phyloP scores from a whole-genome alignment of 2,329 filamentous ascomycete genomes.

The Claviceps pazoutovae region DNA sequence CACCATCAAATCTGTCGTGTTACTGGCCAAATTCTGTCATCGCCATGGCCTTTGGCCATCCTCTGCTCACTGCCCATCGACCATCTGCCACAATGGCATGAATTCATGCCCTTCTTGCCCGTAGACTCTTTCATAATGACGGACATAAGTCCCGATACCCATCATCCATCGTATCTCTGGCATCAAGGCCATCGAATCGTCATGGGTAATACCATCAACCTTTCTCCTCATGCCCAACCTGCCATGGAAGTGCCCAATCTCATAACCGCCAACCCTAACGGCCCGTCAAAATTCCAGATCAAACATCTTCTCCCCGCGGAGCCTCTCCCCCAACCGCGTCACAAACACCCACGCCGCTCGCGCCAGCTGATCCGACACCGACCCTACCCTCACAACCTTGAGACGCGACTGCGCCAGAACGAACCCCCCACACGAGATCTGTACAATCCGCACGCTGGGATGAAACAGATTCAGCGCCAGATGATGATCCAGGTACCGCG shows the following conservation, averaged over 20 bases:
- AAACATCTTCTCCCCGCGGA: conserved; percentile 13
- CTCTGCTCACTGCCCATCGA: too few species aligned
- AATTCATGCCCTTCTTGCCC: too few species aligned
- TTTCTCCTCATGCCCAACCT: not conserved
- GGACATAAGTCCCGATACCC: too few species aligned
- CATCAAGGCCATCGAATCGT: too few species aligned
- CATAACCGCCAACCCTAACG: not conserved
- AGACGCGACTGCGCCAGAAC: conserved; percentile 37
- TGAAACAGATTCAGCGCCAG: conserved; percentile 42
- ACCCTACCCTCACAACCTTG: conserved; percentile 27
- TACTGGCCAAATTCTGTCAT: too few species aligned
- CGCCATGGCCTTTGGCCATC: too few species aligned
- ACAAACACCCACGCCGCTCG: conserved; percentile 25
- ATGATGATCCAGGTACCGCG: conserved; percentile 35
- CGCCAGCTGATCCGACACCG: conserved; percentile 17
- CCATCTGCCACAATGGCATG: too few species aligned
- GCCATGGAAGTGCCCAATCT: too few species aligned
- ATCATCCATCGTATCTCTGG: too few species aligned
- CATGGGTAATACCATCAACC: not conserved
- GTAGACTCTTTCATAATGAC: too few species aligned
- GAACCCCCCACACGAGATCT: conserved; percentile 43
- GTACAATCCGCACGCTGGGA: conserved; percentile 36
- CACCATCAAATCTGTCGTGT: too few species aligned
- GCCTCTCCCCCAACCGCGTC: conserved; percentile 20
- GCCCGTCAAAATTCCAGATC: conserved; percentile 1